Conservation (phyloP, 148 eudicot genomes). For the Heliamphora exappendiculata region DNA sequence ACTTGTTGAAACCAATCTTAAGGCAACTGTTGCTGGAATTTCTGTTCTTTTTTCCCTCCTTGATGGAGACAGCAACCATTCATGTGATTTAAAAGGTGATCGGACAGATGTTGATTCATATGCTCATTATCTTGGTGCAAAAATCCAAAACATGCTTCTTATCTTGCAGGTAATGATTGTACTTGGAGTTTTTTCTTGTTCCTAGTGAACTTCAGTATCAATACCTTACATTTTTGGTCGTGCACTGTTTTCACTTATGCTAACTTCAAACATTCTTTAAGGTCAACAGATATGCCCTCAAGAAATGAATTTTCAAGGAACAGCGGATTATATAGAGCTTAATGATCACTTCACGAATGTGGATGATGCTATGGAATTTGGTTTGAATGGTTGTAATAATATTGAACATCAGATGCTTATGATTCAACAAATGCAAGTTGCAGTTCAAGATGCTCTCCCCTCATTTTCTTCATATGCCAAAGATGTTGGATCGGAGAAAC, state of each 20-base stretch:
- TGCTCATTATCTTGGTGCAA: slow-evolving; percentile 49
- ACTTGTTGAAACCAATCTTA: slow-evolving; percentile 78
- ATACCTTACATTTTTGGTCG: slow-evolving; percentile 10
- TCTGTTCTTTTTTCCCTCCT: slow-evolving; percentile 49
- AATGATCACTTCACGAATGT: slow-evolving; percentile 42
- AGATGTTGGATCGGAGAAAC: slow-evolving; percentile 18
- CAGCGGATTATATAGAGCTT: slow-evolving; percentile 51
- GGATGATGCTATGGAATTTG: slow-evolving; percentile 19
- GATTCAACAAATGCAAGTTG: slow-evolving; percentile 52
- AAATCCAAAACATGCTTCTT: slow-evolving; percentile 36
- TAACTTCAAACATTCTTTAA: slow-evolving; percentile 40
- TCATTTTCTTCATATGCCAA: slow-evolving; percentile 25
- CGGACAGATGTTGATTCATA: slow-evolving; percentile 24
- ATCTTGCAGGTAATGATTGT: slow-evolving; percentile 54
- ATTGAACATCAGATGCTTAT: slow-evolving; percentile 24
- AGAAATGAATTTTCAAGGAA: slow-evolving; percentile 60
- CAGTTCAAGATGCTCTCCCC: slow-evolving; percentile 55
- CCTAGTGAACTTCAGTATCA: background rate
- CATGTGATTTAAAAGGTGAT: slow-evolving; percentile 18
- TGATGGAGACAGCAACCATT: slow-evolving; percentile 49
- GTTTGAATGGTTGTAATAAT: slow-evolving; percentile 22
- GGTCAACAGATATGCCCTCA: slow-evolving; percentile 64
- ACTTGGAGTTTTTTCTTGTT: slow-evolving; percentile 1
- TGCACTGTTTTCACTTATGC: slow-evolving; percentile 13
- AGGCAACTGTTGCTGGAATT: slow-evolving; percentile 52